These are phyloP conservation scores for Arthrobotrys sinensis DNA, from an alignment of 2,329 filamentous ascomycete species.

Conservation along the genomic window DNA sequence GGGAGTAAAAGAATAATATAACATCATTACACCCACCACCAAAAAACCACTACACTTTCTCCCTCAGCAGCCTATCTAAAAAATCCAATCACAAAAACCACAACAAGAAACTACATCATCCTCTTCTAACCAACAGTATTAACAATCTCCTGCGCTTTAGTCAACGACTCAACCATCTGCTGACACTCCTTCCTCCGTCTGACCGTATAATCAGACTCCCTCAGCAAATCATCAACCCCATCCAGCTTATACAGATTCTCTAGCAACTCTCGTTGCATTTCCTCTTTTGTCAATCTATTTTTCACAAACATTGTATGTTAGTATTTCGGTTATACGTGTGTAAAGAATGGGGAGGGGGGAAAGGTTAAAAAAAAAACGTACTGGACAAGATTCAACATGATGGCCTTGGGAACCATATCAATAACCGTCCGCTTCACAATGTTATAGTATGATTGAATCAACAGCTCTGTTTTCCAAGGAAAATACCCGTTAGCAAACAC, in stretches of 20 bases:
- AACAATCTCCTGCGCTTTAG: conserved; percentile 94
- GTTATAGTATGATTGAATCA: conserved; percentile 97
- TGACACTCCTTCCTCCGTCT: conserved; percentile 97
- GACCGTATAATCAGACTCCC: conserved; percentile 97
- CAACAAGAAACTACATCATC: neutral
- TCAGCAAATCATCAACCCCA: conserved; percentile 92
- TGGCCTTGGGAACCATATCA: conserved; percentile 99
- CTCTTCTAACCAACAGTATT: conserved; percentile 69
- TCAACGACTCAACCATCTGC: conserved; percentile 97
- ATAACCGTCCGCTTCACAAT: conserved; percentile 99
- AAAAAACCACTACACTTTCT: neutral
- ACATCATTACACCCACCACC: conserved; percentile 43
- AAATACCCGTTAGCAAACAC: conserved; percentile 39
- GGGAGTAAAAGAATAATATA: conserved; percentile 32
- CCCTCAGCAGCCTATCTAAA: neutral
- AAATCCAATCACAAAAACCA: neutral
- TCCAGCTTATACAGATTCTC: conserved; percentile 97
- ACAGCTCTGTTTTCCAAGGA: conserved; percentile 76
- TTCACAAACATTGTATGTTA: neutral
- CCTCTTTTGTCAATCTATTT: conserved; percentile 88
- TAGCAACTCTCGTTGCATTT: conserved; percentile 97
- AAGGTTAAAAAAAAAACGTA: conserved; percentile 71
- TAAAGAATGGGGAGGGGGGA: neutral
- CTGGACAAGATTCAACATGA: conserved; percentile 97
- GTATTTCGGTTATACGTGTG: neutral